Evolutionary conservation across 2,329 filamentous ascomycete genomes (phyloP).

Genomic region (Ceratocystis colombiana): DNA sequence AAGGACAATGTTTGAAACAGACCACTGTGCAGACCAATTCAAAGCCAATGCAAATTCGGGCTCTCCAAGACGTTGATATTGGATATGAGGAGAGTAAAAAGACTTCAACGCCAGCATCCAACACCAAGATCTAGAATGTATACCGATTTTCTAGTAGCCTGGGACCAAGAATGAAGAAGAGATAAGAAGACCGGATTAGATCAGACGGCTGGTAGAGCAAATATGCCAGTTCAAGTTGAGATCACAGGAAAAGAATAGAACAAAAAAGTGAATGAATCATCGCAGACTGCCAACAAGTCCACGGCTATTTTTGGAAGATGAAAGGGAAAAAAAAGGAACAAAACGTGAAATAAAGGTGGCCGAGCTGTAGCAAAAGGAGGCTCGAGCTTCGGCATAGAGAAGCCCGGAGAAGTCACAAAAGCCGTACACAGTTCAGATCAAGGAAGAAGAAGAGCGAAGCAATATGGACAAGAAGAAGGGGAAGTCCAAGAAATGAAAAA

Average conservation of each 20-base stretch:
- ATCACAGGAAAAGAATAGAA: slow-evolving; percentile 14
- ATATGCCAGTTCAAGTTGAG: background rate
- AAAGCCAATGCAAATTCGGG: background rate
- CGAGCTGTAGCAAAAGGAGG: background rate
- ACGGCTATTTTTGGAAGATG: slow-evolving; percentile 5
- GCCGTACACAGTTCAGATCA: background rate
- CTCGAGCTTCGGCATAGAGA: background rate
- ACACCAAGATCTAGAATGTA: background rate
- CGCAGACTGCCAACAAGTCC: slow-evolving; percentile 9
- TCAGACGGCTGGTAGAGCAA: slow-evolving; percentile 1
- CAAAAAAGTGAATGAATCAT: slow-evolving; percentile 17
- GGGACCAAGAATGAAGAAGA: background rate
- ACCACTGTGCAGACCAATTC: background rate
- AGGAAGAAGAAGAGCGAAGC: background rate
- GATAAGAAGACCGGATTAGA: background rate
- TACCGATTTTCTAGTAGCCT: background rate
- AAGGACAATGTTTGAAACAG: slow-evolving; percentile 1
- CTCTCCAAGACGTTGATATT: background rate
- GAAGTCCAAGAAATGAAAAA: background rate
- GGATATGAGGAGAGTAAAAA: background rate
- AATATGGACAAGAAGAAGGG: slow-evolving; percentile 6
- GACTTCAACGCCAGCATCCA: background rate
- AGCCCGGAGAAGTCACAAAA: background rate
- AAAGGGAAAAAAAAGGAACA: slow-evolving; percentile 15
- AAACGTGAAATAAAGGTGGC: background rate